Conservation (phyloP, 2,329 filamentous ascomycete genomes). For the Periconia sp. region DNA sequence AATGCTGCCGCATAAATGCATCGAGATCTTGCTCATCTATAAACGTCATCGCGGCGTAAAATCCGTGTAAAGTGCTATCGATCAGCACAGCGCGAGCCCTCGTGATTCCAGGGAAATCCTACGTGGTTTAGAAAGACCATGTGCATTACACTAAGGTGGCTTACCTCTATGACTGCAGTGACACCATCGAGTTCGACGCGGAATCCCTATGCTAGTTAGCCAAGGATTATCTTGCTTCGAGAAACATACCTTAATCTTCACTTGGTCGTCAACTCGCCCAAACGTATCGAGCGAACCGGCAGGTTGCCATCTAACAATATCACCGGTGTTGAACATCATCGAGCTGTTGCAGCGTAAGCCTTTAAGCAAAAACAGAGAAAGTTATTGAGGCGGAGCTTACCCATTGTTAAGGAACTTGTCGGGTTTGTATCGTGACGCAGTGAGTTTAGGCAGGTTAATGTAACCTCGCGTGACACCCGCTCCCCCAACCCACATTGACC, state of each 20-base stretch:
- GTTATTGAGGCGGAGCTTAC: slow-evolving; percentile 39
- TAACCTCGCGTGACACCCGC: slow-evolving; percentile 63
- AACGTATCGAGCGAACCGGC: slow-evolving; percentile 63
- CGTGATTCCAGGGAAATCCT: slow-evolving; percentile 52
- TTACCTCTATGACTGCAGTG: slow-evolving; percentile 41
- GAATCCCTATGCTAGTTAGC: slow-evolving; percentile 55
- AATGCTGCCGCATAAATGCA: slow-evolving; percentile 47
- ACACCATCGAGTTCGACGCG: slow-evolving; percentile 67
- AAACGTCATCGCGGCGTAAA: slow-evolving; percentile 50
- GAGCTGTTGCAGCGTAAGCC: slow-evolving; percentile 20
- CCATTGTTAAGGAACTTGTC: slow-evolving; percentile 61
- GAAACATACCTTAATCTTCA: slow-evolving; percentile 59
- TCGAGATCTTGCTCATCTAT: slow-evolving; percentile 43
- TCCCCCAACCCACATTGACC: slow-evolving; percentile 65
- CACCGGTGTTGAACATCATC: slow-evolving; percentile 67
- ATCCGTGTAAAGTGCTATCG: slow-evolving; percentile 56
- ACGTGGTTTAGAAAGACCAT: slow-evolving; percentile 31
- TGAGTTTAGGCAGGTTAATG: slow-evolving; percentile 60
- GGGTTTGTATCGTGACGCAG: slow-evolving; percentile 55
- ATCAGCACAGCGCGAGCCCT: slow-evolving; percentile 57
- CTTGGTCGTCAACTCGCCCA: slow-evolving; percentile 66
- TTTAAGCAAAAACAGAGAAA: neutral
- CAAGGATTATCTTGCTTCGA: no score
- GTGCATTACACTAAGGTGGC: neutral
- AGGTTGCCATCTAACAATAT: slow-evolving; percentile 61